Evolutionary conservation across 2,329 filamentous ascomycete species (phyloP).

Genomic region (Exutisphaerella laricina): DNA sequence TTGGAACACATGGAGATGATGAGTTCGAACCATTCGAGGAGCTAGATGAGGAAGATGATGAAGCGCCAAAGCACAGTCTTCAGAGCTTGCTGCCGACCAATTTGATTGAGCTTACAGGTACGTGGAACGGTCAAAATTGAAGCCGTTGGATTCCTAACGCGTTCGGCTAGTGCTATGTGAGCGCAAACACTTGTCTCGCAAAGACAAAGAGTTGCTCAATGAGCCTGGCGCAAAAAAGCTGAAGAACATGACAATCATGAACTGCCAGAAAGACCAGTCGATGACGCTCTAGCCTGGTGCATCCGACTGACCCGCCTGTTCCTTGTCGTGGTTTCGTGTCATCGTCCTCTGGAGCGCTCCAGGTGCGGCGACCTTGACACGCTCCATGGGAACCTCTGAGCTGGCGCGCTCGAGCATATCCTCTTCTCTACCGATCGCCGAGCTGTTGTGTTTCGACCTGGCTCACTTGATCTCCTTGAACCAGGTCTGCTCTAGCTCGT

Average conservation of each 20-base stretch:
- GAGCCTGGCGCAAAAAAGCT: background rate
- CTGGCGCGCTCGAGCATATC: no score
- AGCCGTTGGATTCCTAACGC: background rate
- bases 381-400: no score
- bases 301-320: no score
- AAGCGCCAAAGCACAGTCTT: background rate
- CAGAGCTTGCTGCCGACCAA: background rate
- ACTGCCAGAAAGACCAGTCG: background rate
- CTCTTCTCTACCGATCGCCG: no score
- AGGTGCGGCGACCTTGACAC: no score
- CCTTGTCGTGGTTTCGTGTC: no score
- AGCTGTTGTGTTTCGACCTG: no score
- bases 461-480: no score
- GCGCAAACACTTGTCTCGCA: background rate
- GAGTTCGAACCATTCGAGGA: background rate
- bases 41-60: background rate
- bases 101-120: slow-evolving; percentile 2
- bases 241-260: background rate
- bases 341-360: no score
- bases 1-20: slow-evolving; percentile 4
- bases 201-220: background rate
- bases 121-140: background rate
- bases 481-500: no score
- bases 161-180: background rate
- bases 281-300: no score